phyloP scores from a whole-genome alignment of 768 basidiomycete genomes.

The Tubosaeta brunneosetosa region DNA sequence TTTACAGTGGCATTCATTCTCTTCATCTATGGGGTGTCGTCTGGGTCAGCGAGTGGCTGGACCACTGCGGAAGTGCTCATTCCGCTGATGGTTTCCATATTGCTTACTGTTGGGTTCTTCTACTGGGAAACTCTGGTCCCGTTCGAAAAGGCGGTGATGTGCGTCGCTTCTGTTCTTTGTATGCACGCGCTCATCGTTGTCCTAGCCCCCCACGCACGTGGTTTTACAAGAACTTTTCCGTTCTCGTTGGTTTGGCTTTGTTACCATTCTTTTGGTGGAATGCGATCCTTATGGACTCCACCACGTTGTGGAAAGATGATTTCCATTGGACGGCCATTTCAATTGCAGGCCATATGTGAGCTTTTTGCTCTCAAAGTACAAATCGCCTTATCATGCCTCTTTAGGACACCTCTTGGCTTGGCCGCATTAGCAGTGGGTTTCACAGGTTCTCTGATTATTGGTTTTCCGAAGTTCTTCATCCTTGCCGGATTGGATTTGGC shows the following conservation, averaged over 20 bases:
- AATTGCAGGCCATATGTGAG: slow-evolving; percentile 38
- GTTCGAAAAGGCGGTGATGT: slow-evolving; percentile 40
- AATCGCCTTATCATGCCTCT: slow-evolving; percentile 2
- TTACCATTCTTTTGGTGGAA: slow-evolving; percentile 42
- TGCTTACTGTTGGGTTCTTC: slow-evolving; percentile 42
- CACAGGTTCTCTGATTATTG: slow-evolving; percentile 36
- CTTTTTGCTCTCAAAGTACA: not conserved
- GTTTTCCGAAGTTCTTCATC: slow-evolving; percentile 43
- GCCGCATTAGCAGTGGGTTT: slow-evolving; percentile 35
- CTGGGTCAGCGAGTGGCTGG: slow-evolving; percentile 50
- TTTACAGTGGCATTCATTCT: slow-evolving; percentile 34
- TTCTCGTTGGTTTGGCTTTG: slow-evolving; percentile 36
- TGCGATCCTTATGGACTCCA: slow-evolving; percentile 31
- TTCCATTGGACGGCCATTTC: slow-evolving; percentile 40
- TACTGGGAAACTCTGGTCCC: slow-evolving; percentile 44
- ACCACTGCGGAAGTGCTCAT: slow-evolving; percentile 39
- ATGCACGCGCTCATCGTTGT: not conserved
- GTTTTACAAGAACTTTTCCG: slow-evolving; percentile 38
- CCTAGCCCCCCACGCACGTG: slow-evolving; percentile 40
- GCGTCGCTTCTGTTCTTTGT: slow-evolving; percentile 9
- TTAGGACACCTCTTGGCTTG: slow-evolving; percentile 40
- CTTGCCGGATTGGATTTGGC: slow-evolving; percentile 37
- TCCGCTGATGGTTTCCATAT: slow-evolving; percentile 43
- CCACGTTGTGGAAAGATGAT: slow-evolving; percentile 38
- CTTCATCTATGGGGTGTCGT: slow-evolving; percentile 41